Evolutionary conservation across 768 basidiomycete species (phyloP).

Genomic region (Mycena capillaripes): DNA sequence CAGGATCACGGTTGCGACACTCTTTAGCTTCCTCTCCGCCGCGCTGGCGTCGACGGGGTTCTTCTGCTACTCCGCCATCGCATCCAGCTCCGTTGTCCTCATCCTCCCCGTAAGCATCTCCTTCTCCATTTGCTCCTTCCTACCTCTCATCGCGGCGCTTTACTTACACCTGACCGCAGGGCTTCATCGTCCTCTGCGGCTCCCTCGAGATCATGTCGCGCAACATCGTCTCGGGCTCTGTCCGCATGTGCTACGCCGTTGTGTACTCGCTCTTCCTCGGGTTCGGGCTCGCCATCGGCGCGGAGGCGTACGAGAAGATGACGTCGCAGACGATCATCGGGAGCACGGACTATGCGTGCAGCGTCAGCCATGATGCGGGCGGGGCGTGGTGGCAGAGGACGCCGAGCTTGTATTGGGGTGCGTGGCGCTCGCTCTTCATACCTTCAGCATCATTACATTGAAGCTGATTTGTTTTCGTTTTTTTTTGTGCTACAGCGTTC

Average conservation of each 20-base stretch:
- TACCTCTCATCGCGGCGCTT: background rate
- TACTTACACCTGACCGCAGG: slow-evolving; percentile 48
- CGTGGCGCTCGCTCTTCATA: slow-evolving; percentile 44
- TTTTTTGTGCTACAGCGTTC: slow-evolving; percentile 61
- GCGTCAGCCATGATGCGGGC: slow-evolving; percentile 63
- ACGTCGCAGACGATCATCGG: slow-evolving; percentile 61
- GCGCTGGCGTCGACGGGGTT: slow-evolving; percentile 75
- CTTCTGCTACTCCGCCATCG: slow-evolving; percentile 88
- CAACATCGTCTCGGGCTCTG: slow-evolving; percentile 88
- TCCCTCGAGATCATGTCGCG: slow-evolving; percentile 85
- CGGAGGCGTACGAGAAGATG: slow-evolving; percentile 73
- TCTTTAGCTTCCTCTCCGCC: slow-evolving; percentile 85
- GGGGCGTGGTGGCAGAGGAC: slow-evolving; percentile 84
- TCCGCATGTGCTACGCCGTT: slow-evolving; percentile 83
- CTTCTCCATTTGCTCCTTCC: background rate
- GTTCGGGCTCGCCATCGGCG: slow-evolving; percentile 88
- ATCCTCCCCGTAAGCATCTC: slow-evolving; percentile 74
- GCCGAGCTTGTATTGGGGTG: slow-evolving; percentile 81
- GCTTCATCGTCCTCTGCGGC: slow-evolving; percentile 79
- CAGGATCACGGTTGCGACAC: slow-evolving; percentile 83
- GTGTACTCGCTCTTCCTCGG: slow-evolving; percentile 85
- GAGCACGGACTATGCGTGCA: slow-evolving; percentile 73
- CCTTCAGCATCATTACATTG: too few species aligned
- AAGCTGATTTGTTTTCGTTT: background rate
- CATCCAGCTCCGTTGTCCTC: slow-evolving; percentile 82